phyloP scores from a whole-genome alignment of 257 asterid species.

The Cinchona pubescens region DNA sequence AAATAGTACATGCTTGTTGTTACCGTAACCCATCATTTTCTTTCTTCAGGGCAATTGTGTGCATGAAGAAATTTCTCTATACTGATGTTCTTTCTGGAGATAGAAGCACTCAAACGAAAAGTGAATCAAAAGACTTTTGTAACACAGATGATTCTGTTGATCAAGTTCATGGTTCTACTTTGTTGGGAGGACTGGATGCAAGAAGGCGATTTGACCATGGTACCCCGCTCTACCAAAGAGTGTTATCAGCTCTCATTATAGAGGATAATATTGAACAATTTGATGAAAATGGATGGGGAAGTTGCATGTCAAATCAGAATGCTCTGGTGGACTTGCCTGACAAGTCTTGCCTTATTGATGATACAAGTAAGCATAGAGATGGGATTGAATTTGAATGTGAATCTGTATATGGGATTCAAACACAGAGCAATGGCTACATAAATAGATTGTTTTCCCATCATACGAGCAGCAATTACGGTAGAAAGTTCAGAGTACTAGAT shows the following conservation, averaged over 20 bases:
- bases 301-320: constrained; percentile 26
- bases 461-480: constrained; percentile 36
- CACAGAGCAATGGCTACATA: constrained; percentile 49
- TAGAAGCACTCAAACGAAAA: constrained; percentile 33
- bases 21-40: constrained; percentile 14
- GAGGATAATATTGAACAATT: constrained; percentile 77
- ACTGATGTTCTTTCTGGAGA: constrained; percentile 40
- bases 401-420: constrained; percentile 49
- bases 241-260: constrained; percentile 77
- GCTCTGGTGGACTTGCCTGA: constrained; percentile 36
- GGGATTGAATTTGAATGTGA: constrained; percentile 47
- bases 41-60: constrained; percentile 49
- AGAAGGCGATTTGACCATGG: constrained; percentile 40
- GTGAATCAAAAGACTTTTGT: constrained; percentile 34
- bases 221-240: constrained; percentile 82
- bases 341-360: constrained; percentile 44
- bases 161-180: constrained; percentile 46
- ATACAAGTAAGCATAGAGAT: constrained; percentile 40
- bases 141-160: constrained; percentile 45
- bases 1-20: background rate
- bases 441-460: constrained; percentile 49
- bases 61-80: constrained; percentile 40
- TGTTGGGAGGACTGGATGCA: constrained; percentile 39
- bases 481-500: constrained; percentile 24
- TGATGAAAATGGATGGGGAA: constrained; percentile 68